Evolutionary conservation across 345 rosid species (phyloP).

Genomic region (Geranium brycei): DNA sequence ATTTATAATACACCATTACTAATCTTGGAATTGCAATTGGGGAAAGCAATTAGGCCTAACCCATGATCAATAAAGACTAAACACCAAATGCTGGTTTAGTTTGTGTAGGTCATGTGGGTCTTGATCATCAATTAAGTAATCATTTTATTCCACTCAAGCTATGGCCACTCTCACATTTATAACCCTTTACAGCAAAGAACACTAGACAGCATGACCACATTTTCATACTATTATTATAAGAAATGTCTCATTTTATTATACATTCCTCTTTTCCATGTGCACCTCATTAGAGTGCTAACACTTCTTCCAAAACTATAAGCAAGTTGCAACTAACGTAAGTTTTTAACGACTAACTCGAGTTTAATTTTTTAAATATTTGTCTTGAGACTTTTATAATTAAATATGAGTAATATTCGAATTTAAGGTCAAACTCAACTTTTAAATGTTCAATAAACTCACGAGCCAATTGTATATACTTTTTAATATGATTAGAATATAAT

Average conservation of each 20-base stretch:
- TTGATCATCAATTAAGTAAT: neutral
- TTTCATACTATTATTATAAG: neutral
- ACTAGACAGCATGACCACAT: slow-evolving; percentile 14
- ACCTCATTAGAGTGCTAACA: slow-evolving; percentile 6
- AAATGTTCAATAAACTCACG: too few relatives aligned
- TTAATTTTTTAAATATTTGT: too few relatives aligned
- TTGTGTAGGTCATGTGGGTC: neutral
- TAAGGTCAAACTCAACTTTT: too few relatives aligned
- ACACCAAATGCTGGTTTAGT: neutral
- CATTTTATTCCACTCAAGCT: neutral
- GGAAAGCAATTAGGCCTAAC: neutral
- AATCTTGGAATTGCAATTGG: neutral
- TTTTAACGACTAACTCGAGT: too few relatives aligned
- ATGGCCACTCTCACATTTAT: neutral
- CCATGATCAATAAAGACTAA: neutral
- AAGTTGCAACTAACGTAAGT: neutral
- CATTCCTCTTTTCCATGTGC: slow-evolving; percentile 13
- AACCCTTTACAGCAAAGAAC: slow-evolving; percentile 7
- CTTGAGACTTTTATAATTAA: too few relatives aligned
- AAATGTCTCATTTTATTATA: neutral
- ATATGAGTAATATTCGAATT: too few relatives aligned
- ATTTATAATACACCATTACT: neutral
- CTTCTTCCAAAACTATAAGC: neutral
- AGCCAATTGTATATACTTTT: too few relatives aligned
- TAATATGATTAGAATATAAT: too few relatives aligned